phyloP scores from a whole-genome alignment of 176 grass and related monocot genomes.

The Triticum aestivum region IWGSC_CS_RefSeq_v2.1 NC_057803.1:517011822-517012321 shows the following conservation, averaged over 20 bases:
- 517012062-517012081: neutral
- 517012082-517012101: too few species aligned
- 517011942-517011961: neutral
- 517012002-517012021: neutral
- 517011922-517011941: too few species aligned
- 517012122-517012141: too few species aligned
- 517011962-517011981: neutral
- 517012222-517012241: neutral
- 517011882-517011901: neutral
- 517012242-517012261: too few species aligned
- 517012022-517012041: neutral
- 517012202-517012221: neutral
- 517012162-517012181: neutral
- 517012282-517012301: too few species aligned
- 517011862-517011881: neutral
- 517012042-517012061: neutral
- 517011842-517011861: neutral
- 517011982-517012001: neutral
- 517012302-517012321: too few species aligned
- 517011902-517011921: neutral
- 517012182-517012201: neutral
- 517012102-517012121: too few species aligned
- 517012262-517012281: too few species aligned
- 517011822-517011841: constrained; percentile 15
- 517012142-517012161: neutral